Evolutionary conservation across 768 basidiomycete species (phyloP), one percentile per base, ranked within the genome.

Genomic region (Lentinula sp.): DNA sequence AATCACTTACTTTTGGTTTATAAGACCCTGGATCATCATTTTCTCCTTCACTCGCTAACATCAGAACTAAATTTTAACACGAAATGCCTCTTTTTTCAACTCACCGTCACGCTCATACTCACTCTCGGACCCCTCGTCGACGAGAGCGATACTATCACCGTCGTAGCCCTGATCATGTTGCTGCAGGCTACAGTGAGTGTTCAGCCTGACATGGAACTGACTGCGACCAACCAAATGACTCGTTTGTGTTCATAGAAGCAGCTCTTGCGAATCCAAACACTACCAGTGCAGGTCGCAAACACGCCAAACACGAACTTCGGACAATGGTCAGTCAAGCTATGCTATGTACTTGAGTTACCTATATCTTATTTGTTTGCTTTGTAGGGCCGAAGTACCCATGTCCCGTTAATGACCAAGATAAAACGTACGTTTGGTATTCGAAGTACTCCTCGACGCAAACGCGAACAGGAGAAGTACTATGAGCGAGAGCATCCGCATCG

Each of bases 231-330:
- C 15, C 37, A 8, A 13, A 39, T 59, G n/a, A 39, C 45, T 42
- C 7, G 43, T 48, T 18, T 45, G 35, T 53, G 50, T 45, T 18
- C 46, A 40, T 55, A 81, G 78, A 77, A 70, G 77, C 80, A 37
- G 78, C 81, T 2, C 70, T 82, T 4, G 60, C 77, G n/a, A 84
- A 81, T 64, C 80, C 83, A 2, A 78, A 80, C 54, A 82, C 81
- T 6, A 79, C 78, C 4, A 73, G 66, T 9, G 50, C 67, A n/a
- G 79, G 80, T 3, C 73, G 80, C 11, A 74, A 74, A 65, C 74
- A 76, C 61, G 81, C 80, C 4, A 80, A 80, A 66, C 70, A 70
- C 21, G 78, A 82, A 66, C 74, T 80, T 16, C 70, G 69, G 37
- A 56, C 65, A 31, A 83, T 82, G 81, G 82, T 81, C 59, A 66